These are phyloP conservation scores for Kentomonas sorsogonicus DNA, from an alignment of 208 protist genomes.

Conservation along the genomic window DNA sequence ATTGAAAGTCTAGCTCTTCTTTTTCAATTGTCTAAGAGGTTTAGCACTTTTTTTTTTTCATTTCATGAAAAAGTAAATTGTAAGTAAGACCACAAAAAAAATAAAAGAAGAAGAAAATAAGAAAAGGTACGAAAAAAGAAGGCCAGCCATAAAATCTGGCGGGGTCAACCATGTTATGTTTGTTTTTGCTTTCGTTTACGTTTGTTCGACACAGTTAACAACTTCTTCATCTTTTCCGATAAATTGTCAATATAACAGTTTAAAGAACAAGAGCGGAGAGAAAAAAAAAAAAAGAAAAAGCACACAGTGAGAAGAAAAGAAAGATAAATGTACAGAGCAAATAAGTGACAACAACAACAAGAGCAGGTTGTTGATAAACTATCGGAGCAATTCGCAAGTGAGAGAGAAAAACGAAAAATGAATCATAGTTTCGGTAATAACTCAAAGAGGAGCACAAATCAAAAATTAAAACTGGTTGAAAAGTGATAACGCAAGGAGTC, in stretches of 20 bases:
- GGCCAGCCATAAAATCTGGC: not conserved
- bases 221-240: too few species aligned
- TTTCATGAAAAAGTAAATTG: not conserved
- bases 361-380: slow-evolving; percentile 5
- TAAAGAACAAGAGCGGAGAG: slow-evolving; percentile 3
- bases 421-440: not conserved
- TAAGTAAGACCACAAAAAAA: slow-evolving; percentile 6
- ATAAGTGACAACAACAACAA: too few species aligned
- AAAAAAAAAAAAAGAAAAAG: slow-evolving; percentile 3
- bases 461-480: slow-evolving; percentile 1
- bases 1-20: too few species aligned
- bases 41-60: too few species aligned
- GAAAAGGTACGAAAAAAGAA: slow-evolving; percentile 19
- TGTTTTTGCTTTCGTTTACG: slow-evolving; percentile 3
- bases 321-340: not conserved
- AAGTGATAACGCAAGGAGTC: not conserved
- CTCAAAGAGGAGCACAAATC: not conserved
- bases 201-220: not conserved
- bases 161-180: not conserved
- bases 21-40: too few species aligned
- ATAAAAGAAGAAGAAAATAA: slow-evolving; percentile 14
- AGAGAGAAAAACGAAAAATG: not conserved
- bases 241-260: too few species aligned
- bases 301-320: not conserved
- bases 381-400: slow-evolving; percentile 4